phyloP scores from a whole-genome alignment of 306 rosid genomes.

The Herpetospermum pedunculosum region DNA sequence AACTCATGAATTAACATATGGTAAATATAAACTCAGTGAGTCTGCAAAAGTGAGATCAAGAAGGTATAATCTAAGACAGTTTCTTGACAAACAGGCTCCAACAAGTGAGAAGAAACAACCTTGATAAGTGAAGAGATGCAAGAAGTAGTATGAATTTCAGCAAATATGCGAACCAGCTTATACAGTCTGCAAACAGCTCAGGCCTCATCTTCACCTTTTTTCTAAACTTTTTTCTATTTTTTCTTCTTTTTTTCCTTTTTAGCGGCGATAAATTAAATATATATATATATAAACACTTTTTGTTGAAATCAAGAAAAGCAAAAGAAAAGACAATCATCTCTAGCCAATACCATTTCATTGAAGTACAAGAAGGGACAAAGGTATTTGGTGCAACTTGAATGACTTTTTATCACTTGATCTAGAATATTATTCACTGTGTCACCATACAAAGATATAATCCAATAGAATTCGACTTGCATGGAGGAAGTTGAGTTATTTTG shows the following conservation, averaged over 20 bases:
- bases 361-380: background rate
- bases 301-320: background rate
- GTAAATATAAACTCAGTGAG: background rate
- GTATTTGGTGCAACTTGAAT: background rate
- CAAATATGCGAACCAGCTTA: background rate
- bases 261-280: background rate
- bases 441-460: background rate
- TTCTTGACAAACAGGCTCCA: background rate
- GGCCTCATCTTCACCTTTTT: background rate
- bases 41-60: background rate
- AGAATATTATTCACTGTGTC: background rate
- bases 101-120: background rate
- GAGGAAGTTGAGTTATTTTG: background rate
- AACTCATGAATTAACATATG: slow-evolving; percentile 6
- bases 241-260: background rate
- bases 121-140: background rate
- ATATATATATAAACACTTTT: background rate
- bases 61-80: background rate
- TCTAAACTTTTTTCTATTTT: no score
- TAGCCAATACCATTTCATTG: background rate
- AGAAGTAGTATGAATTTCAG: background rate
- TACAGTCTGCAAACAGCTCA: background rate
- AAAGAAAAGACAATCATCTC: background rate
- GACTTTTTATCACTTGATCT: background rate
- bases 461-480: background rate